Percentiles rank a stretch among this genome's conserved stretches.
These are phyloP conservation scores for Sporobolomyces phaffii DNA, from an alignment of 768 basidiomycete genomes.

Conservation along the genomic window DNA sequence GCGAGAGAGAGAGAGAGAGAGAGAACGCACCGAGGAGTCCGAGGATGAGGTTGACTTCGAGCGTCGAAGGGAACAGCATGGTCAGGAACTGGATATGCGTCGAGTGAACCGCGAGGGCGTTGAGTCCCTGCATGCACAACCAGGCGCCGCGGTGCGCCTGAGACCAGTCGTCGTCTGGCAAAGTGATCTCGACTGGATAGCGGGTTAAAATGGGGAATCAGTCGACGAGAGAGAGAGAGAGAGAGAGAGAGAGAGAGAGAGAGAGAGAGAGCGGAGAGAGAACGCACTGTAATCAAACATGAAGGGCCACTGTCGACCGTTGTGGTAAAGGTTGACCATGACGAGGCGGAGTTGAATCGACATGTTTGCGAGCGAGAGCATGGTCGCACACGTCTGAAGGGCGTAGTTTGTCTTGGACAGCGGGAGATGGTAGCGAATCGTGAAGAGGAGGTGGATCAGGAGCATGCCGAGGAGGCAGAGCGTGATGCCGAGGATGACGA, in stretches of 20 bases:
- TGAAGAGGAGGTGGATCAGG: constrained; percentile 86
- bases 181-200: constrained; percentile 34
- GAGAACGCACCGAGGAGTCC: constrained; percentile 60
- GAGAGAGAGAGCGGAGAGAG: too few species aligned
- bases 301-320: constrained; percentile 65
- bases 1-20: constrained; percentile 37
- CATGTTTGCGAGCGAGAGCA: constrained; percentile 68
- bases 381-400: constrained; percentile 66
- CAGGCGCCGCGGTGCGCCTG: constrained; percentile 64
- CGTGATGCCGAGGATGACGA: constrained; percentile 75
- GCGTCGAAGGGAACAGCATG: constrained; percentile 79
- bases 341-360: constrained; percentile 72
- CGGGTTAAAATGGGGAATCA: too few species aligned
- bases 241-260: too few species aligned
- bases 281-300: constrained; percentile 90
- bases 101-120: constrained; percentile 68
- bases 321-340: constrained; percentile 13
- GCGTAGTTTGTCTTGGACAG: constrained; percentile 86
- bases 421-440: constrained; percentile 91
- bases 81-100: constrained; percentile 98
- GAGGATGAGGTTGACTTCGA: constrained; percentile 82
- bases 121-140: constrained; percentile 80
- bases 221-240: too few species aligned
- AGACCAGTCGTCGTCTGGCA: constrained; percentile 54
- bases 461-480: constrained; percentile 78